phyloP scores from a whole-genome alignment of 176 grass and related monocot genomes.

The Oryza officinalis region DNA sequence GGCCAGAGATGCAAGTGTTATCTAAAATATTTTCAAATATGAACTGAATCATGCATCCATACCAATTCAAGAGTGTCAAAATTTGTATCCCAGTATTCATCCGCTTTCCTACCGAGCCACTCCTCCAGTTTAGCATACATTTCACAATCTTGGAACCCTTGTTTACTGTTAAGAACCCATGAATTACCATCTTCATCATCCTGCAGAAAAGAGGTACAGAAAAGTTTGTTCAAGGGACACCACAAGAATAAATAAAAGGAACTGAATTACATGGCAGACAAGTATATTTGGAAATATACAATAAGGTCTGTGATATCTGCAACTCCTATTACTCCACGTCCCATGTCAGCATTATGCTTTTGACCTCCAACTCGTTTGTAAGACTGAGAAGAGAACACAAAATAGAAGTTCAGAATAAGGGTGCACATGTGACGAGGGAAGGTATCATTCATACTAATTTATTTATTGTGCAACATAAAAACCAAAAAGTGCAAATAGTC shows the following conservation, averaged over 20 bases:
- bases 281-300: slow-evolving; percentile 44
- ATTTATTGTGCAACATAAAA: neutral
- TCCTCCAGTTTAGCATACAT: slow-evolving; percentile 78
- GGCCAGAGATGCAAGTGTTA: slow-evolving; percentile 2
- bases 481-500: slow-evolving; percentile 2
- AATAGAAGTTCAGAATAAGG: neutral
- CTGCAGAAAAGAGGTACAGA: slow-evolving; percentile 37
- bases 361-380: slow-evolving; percentile 86
- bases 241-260: slow-evolving; percentile 3
- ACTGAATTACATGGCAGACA: neutral
- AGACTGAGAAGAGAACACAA: slow-evolving; percentile 55
- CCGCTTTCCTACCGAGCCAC: slow-evolving; percentile 62
- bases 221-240: slow-evolving; percentile 24
- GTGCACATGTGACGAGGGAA: slow-evolving; percentile 29
- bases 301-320: slow-evolving; percentile 75
- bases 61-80: slow-evolving; percentile 77
- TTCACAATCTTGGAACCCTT: slow-evolving; percentile 94
- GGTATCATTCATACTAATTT: neutral
- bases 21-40: slow-evolving; percentile 6
- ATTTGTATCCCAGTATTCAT: slow-evolving; percentile 70
- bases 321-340: slow-evolving; percentile 80
- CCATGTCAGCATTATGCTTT: slow-evolving; percentile 60
- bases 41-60: slow-evolving; percentile 31
- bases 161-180: slow-evolving; percentile 85
- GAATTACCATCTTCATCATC: slow-evolving; percentile 75